A percentile compares a stretch with the other conserved stretches of the same genome.
Evolutionary conservation across 2,329 filamentous ascomycete species (phyloP).

Genomic region (Whalleya microplaca): DNA sequence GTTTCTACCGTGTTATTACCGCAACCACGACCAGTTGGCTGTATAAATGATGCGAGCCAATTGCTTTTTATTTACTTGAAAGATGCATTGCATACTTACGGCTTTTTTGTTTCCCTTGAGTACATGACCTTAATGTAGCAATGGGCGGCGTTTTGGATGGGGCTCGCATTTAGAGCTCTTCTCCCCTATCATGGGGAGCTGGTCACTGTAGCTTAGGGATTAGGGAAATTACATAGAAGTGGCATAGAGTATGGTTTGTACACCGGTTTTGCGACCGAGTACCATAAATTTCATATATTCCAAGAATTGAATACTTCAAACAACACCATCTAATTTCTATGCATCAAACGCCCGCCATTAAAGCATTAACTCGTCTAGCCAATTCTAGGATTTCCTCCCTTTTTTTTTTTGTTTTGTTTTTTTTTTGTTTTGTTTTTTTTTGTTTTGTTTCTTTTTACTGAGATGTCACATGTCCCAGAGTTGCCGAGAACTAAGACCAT

Average conservation of each 20-base stretch:
- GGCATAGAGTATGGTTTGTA: conserved; percentile 30
- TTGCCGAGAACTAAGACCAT: too few relatives aligned
- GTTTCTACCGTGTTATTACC: conserved; percentile 65
- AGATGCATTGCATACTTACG: conserved; percentile 17
- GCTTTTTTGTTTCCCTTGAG: neutral
- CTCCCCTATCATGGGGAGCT: conserved; percentile 34
- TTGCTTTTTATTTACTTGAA: conserved; percentile 2
- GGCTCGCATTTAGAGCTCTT: conserved; percentile 32
- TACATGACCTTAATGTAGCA: conserved; percentile 21
- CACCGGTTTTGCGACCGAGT: conserved; percentile 18
- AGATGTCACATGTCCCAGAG: too few relatives aligned
- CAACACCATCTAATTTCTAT: neutral
- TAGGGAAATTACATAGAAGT: conserved; percentile 15
- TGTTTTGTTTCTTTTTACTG: too few relatives aligned
- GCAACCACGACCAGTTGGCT: conserved; percentile 60
- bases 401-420: too few relatives aligned
- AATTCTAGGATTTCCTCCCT: too few relatives aligned
- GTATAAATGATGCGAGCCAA: conserved; percentile 42
- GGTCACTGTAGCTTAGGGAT: conserved; percentile 32
- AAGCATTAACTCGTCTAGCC: too few relatives aligned
- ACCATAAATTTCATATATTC: conserved; percentile 25
- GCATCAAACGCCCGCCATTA: neutral
- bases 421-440: too few relatives aligned
- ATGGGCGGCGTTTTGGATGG: conserved; percentile 41
- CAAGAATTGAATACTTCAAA: neutral